Percentiles rank a stretch among this genome's conserved stretches.
These are phyloP conservation scores for Solanum habrochaites DNA, from an alignment of 257 asterid species.

Conservation along the genomic window DNA sequence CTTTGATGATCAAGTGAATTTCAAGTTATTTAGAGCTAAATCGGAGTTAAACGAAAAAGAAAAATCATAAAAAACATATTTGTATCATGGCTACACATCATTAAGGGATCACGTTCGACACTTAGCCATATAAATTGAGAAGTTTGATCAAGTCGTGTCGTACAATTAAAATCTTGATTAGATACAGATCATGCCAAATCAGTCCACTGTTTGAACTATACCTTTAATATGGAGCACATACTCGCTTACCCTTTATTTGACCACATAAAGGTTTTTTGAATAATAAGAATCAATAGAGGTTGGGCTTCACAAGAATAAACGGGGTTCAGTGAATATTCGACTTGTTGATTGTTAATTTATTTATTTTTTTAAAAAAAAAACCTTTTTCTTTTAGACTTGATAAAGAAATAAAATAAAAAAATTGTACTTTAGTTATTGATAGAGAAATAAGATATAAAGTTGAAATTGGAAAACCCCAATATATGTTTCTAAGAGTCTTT, in stretches of 20 bases:
- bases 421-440: not conserved
- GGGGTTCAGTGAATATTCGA: constrained; percentile 1
- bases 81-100: too few relatives aligned
- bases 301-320: not conserved
- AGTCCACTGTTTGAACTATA: not conserved
- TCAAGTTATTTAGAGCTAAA: not conserved
- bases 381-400: not conserved
- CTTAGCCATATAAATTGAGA: not conserved
- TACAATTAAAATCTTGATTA: too few relatives aligned
- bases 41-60: not conserved
- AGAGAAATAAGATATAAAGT: not conserved
- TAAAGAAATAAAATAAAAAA: not conserved
- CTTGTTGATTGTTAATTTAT: not conserved
- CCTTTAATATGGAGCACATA: too few relatives aligned
- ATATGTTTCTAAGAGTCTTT: not conserved
- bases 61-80: not conserved
- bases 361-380: too few relatives aligned
- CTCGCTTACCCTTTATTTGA: not conserved
- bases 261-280: not conserved
- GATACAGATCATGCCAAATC: accelerated
- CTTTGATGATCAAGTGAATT: not conserved
- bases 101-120: too few relatives aligned
- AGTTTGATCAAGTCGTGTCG: not conserved
- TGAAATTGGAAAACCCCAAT: not conserved
- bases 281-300: not conserved